phyloP scores from a whole-genome alignment of 2,329 filamentous ascomycete species.

The Coniella lustricola region DNA sequence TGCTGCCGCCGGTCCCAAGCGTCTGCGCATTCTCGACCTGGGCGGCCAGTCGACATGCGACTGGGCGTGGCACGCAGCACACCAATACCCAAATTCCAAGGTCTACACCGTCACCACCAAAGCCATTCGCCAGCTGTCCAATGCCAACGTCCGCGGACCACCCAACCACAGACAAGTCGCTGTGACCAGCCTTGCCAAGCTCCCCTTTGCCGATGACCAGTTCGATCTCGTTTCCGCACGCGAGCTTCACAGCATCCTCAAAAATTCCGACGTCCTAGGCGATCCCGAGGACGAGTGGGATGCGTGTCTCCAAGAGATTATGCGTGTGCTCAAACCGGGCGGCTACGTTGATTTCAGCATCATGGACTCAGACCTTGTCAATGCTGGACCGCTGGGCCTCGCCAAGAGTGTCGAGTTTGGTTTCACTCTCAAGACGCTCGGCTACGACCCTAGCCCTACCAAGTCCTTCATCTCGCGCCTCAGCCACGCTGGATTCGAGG shows the following conservation, averaged over 20 bases:
- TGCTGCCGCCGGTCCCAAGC: constrained; percentile 40
- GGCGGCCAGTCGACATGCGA: constrained; percentile 79
- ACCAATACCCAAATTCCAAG: constrained; percentile 76
- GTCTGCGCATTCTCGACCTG: constrained; percentile 67
- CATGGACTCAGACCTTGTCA: constrained; percentile 84
- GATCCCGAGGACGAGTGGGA: constrained; percentile 81
- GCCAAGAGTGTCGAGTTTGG: constrained; percentile 88
- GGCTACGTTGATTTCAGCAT: constrained; percentile 88
- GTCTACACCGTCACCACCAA: constrained; percentile 83
- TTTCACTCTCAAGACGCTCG: constrained; percentile 79
- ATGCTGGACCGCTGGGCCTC: constrained; percentile 69
- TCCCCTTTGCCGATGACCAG: constrained; percentile 78
- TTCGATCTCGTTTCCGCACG: constrained; percentile 91
- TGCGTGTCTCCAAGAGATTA: constrained; percentile 74
- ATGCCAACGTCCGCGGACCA: constrained; percentile 73
- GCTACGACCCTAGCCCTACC: constrained; percentile 81
- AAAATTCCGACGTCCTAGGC: constrained; percentile 54
- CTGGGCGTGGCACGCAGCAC: constrained; percentile 92
- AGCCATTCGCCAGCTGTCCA: constrained; percentile 60
- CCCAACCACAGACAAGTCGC: constrained; percentile 79
- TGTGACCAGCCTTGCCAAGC: constrained; percentile 66
- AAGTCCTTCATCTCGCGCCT: constrained; percentile 74
- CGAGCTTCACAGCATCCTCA: constrained; percentile 77
- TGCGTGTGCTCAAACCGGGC: constrained; percentile 85
- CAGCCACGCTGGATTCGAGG: constrained; percentile 66